Percentiles rank a stretch among this genome's conserved stretches.
Evolutionary conservation across 129 eudicot species (phyloP).

Genomic region (Solidago caesia): DNA sequence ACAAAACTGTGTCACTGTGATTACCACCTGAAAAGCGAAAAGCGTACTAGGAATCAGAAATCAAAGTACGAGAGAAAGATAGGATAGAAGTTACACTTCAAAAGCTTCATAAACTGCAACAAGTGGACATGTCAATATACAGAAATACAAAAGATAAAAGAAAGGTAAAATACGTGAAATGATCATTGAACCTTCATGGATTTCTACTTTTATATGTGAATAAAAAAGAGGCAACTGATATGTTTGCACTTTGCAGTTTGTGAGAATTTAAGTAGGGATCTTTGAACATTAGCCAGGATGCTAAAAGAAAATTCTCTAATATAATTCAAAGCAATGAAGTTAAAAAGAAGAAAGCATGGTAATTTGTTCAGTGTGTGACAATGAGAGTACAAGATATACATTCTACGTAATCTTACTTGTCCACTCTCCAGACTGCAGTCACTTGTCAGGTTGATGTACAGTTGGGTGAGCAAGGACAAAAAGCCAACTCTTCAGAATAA

Average conservation of each 20-base stretch:
- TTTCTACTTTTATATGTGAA: slow-evolving; percentile 5
- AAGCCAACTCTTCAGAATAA: not conserved
- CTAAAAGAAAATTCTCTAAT: too few relatives aligned
- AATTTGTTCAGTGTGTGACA: too few relatives aligned
- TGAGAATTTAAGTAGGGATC: not conserved
- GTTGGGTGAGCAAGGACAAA: slow-evolving; percentile 3
- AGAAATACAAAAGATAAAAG: not conserved
- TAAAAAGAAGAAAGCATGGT: too few relatives aligned
- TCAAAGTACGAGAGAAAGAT: not conserved
- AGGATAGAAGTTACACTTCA: slow-evolving; percentile 1
- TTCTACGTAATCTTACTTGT: not conserved
- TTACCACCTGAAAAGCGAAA: slow-evolving; percentile 53
- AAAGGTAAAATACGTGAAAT: not conserved
- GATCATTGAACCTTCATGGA: slow-evolving; percentile 1
- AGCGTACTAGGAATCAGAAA: not conserved
- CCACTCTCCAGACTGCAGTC: not conserved
- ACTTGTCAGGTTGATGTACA: not conserved
- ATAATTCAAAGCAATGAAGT: too few relatives aligned
- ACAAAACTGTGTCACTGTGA: slow-evolving; percentile 63
- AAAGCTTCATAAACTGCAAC: slow-evolving; percentile 10
- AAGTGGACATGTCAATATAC: not conserved
- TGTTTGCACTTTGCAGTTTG: not conserved
- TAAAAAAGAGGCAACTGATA: not conserved
- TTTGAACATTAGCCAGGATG: too few relatives aligned
- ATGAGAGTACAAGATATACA: too few relatives aligned